Conservation (phyloP, 2,329 filamentous ascomycete species). For the Paraphaeosphaeria sporulosa region DNA sequence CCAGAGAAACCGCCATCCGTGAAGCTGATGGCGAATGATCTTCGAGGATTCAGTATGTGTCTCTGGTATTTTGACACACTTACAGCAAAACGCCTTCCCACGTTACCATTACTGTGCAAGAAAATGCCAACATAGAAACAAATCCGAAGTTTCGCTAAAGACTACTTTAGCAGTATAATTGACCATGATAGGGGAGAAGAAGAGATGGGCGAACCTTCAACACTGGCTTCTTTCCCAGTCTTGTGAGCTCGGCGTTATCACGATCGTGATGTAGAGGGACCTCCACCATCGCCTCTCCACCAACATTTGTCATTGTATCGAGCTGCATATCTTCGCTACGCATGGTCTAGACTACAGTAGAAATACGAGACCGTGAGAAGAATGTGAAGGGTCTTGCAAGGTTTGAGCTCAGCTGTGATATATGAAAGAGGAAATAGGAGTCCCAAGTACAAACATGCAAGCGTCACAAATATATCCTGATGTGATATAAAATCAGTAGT, state of each 20-base stretch:
- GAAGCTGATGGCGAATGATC: neutral
- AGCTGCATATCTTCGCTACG: too few relatives aligned
- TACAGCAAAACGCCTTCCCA: slow-evolving; percentile 24
- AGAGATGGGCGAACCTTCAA: slow-evolving; percentile 24
- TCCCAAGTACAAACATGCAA: too few relatives aligned
- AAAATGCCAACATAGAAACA: slow-evolving; percentile 21
- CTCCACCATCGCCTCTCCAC: neutral
- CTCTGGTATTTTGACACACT: too few relatives aligned
- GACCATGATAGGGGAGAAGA: neutral
- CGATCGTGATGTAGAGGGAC: too few relatives aligned
- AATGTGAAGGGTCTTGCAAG: too few relatives aligned
- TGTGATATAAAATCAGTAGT: too few relatives aligned
- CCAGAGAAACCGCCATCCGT: slow-evolving; percentile 20
- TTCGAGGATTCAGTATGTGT: too few relatives aligned
- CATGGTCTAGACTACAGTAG: too few relatives aligned
- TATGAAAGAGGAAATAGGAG: too few relatives aligned
- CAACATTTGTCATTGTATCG: neutral
- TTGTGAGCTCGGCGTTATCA: slow-evolving; percentile 10
- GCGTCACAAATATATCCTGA: too few relatives aligned
- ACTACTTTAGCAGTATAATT: neutral
- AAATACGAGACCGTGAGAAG: too few relatives aligned
- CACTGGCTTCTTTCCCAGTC: slow-evolving; percentile 20
- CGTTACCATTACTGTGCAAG: slow-evolving; percentile 22
- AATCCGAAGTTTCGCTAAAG: slow-evolving; percentile 23
- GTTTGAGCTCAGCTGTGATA: too few relatives aligned